Percentiles rank a stretch among this genome's conserved stretches.
Conservation (phyloP, 2,329 filamentous ascomycete genomes). For the Xylaria multiplex region DNA sequence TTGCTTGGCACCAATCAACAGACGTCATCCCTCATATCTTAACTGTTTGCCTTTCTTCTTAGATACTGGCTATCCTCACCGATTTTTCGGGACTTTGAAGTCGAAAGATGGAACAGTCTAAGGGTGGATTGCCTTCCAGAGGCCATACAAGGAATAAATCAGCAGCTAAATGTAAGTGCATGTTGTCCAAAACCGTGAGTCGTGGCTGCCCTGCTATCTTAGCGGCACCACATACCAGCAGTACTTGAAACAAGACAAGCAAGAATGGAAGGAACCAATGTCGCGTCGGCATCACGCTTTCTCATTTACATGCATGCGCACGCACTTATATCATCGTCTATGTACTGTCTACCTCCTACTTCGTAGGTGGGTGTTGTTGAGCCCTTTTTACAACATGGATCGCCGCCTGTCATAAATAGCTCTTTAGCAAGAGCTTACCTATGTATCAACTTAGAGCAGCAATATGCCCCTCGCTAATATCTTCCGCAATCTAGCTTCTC, state of each 20-base stretch:
- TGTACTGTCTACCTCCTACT: background rate
- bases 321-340: background rate
- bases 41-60: background rate
- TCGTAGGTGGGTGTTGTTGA: background rate
- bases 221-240: background rate
- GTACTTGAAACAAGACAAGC: constrained; percentile 2
- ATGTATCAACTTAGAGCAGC: background rate
- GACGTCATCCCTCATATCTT: constrained; percentile 26
- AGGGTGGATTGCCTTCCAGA: constrained; percentile 31
- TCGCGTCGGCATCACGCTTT: background rate
- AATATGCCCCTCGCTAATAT: constrained; percentile 45
- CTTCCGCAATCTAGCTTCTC: constrained; percentile 57
- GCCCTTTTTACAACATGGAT: background rate
- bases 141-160: constrained; percentile 47
- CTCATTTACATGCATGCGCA: background rate
- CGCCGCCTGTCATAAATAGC: background rate
- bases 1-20: constrained; percentile 22
- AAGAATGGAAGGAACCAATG: constrained; percentile 1
- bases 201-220: constrained; percentile 5
- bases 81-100: background rate
- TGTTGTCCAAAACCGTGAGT: constrained; percentile 2
- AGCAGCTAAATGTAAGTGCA: constrained; percentile 44
- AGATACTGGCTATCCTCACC: background rate
- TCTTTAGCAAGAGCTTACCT: background rate
- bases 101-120: constrained; percentile 40